A percentile compares a stretch with the other conserved stretches of the same genome.
Conservation (phyloP, 768 basidiomycete species). For the Boletus reticuloceps region DNA sequence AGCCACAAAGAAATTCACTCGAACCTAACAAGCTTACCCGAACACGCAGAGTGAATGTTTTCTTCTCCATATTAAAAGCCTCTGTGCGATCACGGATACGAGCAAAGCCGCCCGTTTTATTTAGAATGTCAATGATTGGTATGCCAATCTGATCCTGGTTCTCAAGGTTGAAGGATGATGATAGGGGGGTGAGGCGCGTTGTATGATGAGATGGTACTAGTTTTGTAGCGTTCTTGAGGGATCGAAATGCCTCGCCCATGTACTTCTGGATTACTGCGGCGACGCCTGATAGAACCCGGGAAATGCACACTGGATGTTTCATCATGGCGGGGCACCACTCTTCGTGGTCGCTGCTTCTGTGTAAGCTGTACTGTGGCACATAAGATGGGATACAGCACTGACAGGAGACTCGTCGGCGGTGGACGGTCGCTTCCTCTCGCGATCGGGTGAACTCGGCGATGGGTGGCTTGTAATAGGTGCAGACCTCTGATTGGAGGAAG, state of each 20-base stretch:
- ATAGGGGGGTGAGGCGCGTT: conserved; percentile 36
- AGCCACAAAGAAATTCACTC: neutral
- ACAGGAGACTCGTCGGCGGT: conserved; percentile 9
- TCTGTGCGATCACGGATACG: conserved; percentile 55
- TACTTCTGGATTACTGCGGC: neutral
- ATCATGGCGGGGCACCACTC: conserved; percentile 17
- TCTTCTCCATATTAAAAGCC: conserved; percentile 60
- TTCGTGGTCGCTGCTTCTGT: conserved; percentile 15
- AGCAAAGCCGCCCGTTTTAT: conserved; percentile 42
- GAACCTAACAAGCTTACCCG: conserved; percentile 44
- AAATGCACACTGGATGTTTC: conserved; percentile 12
- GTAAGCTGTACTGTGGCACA: conserved; percentile 16
- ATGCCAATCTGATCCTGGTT: conserved; percentile 58
- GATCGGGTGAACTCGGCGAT: conserved; percentile 19
- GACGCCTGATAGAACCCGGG: neutral
- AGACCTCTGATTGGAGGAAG: conserved; percentile 4
- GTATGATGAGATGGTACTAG: conserved; percentile 8
- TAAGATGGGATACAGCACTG: conserved; percentile 8
- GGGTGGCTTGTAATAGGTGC: conserved; percentile 10
- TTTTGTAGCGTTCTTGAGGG: conserved; percentile 24
- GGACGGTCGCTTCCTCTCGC: conserved; percentile 18
- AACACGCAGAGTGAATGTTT: conserved; percentile 72
- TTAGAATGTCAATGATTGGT: conserved; percentile 57
- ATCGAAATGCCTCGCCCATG: conserved; percentile 19
- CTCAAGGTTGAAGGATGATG: conserved; percentile 58